These are phyloP conservation scores for Verticillium alfalfae DNA, from an alignment of 2,329 filamentous ascomycete species.

Conservation along the genomic window DNA sequence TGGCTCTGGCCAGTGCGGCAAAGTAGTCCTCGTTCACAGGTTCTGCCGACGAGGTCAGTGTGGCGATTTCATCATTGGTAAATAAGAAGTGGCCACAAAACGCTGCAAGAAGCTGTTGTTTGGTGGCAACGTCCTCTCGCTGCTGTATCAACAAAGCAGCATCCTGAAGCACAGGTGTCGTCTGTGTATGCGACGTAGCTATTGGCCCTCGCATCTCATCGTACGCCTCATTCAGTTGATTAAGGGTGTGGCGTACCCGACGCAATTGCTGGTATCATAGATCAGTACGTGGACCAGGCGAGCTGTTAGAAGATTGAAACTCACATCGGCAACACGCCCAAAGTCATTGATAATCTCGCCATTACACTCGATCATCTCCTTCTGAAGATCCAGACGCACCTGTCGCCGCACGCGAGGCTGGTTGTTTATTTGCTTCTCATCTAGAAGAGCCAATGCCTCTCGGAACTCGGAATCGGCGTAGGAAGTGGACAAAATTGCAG, in stretches of 20 bases:
- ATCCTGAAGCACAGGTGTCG: conserved; percentile 69
- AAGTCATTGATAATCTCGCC: conserved; percentile 85
- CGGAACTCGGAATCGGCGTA: conserved; percentile 91
- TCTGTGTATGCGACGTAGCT: conserved; percentile 67
- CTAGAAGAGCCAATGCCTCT: conserved; percentile 74
- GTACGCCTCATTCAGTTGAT: conserved; percentile 73
- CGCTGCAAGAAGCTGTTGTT: conserved; percentile 69
- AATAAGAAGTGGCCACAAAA: conserved; percentile 82
- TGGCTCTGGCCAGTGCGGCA: conserved; percentile 67
- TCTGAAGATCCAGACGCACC: conserved; percentile 77
- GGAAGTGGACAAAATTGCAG: conserved; percentile 80
- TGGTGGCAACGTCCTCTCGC: conserved; percentile 69
- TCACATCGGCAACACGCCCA: conserved; percentile 79
- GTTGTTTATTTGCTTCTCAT: conserved; percentile 66
- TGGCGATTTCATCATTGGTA: conserved; percentile 71
- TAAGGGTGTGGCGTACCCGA: conserved; percentile 74
- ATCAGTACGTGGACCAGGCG: too few relatives aligned
- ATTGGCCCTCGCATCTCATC: conserved; percentile 76
- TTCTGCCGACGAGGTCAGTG: conserved; percentile 71
- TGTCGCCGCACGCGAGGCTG: conserved; percentile 73
- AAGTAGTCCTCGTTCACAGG: conserved; percentile 87
- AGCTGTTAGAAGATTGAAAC: conserved; percentile 13
- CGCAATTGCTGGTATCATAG: conserved; percentile 64
- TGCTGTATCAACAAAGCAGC: conserved; percentile 68
- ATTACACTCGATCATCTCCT: conserved; percentile 90